Evolutionary conservation across 352 stramenopile genomes (phyloP).

Genomic region (Phytophthora pseudosyringae): DNA sequence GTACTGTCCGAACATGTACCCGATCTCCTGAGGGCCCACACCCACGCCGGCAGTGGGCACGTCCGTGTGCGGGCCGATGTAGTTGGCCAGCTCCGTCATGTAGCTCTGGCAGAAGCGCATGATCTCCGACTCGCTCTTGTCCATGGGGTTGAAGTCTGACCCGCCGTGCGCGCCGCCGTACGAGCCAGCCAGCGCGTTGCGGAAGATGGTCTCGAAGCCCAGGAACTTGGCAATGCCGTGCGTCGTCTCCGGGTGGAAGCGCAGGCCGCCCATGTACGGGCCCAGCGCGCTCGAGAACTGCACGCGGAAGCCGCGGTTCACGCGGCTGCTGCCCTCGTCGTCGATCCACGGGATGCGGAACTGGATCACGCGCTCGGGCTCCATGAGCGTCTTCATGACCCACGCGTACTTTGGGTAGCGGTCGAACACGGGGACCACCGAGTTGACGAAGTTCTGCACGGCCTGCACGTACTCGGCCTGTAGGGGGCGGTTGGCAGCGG

Average conservation of each 20-base stretch:
- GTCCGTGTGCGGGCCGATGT: slow-evolving; percentile 97
- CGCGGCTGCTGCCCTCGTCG: slow-evolving; percentile 93
- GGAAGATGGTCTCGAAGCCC: slow-evolving; percentile 96
- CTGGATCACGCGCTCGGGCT: slow-evolving; percentile 95
- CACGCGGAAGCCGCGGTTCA: slow-evolving; percentile 97
- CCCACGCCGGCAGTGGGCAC: slow-evolving; percentile 95
- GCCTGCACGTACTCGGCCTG: slow-evolving; percentile 67
- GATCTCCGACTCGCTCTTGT: slow-evolving; percentile 98
- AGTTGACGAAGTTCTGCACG: slow-evolving; percentile 82
- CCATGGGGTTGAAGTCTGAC: slow-evolving; percentile 97
- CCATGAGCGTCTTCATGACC: slow-evolving; percentile 95
- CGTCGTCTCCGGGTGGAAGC: slow-evolving; percentile 94
- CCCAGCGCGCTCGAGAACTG: slow-evolving; percentile 94
- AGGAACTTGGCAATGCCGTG: slow-evolving; percentile 91
- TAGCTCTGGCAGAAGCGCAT: slow-evolving; percentile 98
- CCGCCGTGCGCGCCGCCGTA: slow-evolving; percentile 89
- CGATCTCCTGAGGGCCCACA: slow-evolving; percentile 94
- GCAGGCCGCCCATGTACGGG: slow-evolving; percentile 96
- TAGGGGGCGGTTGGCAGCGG: background rate
- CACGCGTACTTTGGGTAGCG: slow-evolving; percentile 91
- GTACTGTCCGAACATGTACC: slow-evolving; percentile 98
- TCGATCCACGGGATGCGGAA: slow-evolving; percentile 98
- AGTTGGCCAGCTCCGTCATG: slow-evolving; percentile 98
- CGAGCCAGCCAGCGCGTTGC: slow-evolving; percentile 92
- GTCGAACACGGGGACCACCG: slow-evolving; percentile 86